Base-by-base conservation (phyloP, 768 basidiomycete genomes). In the Russula earlei region DNA sequence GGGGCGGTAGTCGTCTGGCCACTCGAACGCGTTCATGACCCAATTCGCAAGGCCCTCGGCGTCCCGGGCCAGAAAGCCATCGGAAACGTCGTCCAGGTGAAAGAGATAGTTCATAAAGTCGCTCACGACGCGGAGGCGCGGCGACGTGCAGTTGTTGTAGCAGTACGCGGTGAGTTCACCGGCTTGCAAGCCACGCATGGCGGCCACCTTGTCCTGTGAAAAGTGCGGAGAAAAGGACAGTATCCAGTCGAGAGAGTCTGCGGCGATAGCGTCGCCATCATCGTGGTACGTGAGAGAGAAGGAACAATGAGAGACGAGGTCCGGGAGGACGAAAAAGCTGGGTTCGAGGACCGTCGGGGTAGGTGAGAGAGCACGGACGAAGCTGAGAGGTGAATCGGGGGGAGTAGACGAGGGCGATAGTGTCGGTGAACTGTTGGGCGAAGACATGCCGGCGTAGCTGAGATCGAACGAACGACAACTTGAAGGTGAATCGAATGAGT, bases 31-130 rank as follows among this genome's bases (percentile, higher is more conserved):
- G 69, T 85, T 83, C 66, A 89, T 76, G 58, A 89, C 82, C 15
- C 81, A 78, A 63, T 83, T 73, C 25, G 81, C 82, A 17, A 81
- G 77, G 27, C 71, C 71, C 48, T 68, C 70, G 20, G 84, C 82
- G 20, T 80, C 78, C 33, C 74, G 71, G 62, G 81, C 76, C 64
- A 85, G 80, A 83, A 87, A 85, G 61, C 86, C 84, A 63, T 90
- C 87, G 20, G 85, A 87, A 56, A 89, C 74, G 65, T 89, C 81
- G 72, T 89, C 85, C 56, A 87, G 75, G 65, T 86, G 83, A 72
- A 89, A 89, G 51, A 89, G 77, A 66, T 81, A 88, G 61, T 79
- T 84, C 65, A 87, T 74, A 69, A 84, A 90, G 69, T 89, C 87
- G 67, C 82, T 82, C 74, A 81, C 83, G 47, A 83, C 79, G 41